Base-by-base conservation (phyloP, 495 filamentous ascomycete species). In the Penicillium mononematosum region DNA sequence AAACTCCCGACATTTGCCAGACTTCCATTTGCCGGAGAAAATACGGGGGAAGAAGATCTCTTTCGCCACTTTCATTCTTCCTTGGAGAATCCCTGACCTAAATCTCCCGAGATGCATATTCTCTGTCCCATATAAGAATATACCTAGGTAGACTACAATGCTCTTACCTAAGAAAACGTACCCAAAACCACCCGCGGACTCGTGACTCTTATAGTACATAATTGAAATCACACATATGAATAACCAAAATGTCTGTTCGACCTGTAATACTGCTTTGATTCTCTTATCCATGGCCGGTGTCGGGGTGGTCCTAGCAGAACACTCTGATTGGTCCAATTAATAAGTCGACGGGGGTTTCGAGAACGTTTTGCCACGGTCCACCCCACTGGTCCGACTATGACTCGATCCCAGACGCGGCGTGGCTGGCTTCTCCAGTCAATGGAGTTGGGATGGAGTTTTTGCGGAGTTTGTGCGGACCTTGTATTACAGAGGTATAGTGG, bases 361-460 rank as follows among this genome's bases (percentile, higher is more conserved):
- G 68, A 72, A 69, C 62, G 60, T 66, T 66, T 74, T 68, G 71
- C 71, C 71, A 74, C 71, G 69, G 65, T 67, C 69, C 61, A 65
- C 53, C 52, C 49, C 55, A 41, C 50, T 42, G 53, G 22, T 8
- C 29, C 25, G 54, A 45, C 36, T 58, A 27, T 50, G 56, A 55
- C 36, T 53, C 53, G 61, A 56, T 57, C 44, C 48, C 51, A 52
- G 51, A 43, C 34, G 50, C 55, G 54, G 38, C 44, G 45, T 66
- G 60, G 49, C 53, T 66, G 60, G 49, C 53, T 51, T 51, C 43
- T 59, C 49, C 47, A 59, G 45, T 55, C 31, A 17, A 60, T 47
- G 48, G 56, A 45, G 31, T 49, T 50, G 24, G 5, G 3, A 60
- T 51, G 48, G 56, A 29, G 27, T 29, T 29, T 50, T 41, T 22